Conservation (phyloP, 495 filamentous ascomycete species). For the Talaromyces liani region DNA sequence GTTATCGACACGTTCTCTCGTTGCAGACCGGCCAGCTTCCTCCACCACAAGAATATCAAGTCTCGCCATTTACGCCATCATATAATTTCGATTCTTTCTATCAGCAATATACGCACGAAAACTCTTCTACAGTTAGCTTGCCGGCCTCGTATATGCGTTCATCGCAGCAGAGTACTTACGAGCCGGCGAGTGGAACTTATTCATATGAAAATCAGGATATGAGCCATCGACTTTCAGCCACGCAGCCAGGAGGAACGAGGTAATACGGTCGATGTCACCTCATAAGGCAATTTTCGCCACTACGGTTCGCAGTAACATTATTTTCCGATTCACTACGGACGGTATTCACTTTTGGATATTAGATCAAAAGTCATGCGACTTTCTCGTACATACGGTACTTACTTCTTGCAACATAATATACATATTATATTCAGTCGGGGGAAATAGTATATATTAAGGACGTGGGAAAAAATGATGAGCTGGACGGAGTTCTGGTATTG, state of each 20-base stretch:
- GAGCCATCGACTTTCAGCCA: neutral
- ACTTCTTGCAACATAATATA: neutral
- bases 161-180: neutral
- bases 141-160: slow-evolving; percentile 10
- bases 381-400: neutral
- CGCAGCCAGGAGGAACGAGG: slow-evolving; percentile 3
- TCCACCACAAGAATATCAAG: slow-evolving; percentile 7
- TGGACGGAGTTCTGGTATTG: neutral
- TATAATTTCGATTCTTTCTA: slow-evolving; percentile 9
- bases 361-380: neutral
- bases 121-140: slow-evolving; percentile 6
- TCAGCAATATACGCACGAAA: slow-evolving; percentile 5
- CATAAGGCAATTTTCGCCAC: neutral
- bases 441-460: neutral
- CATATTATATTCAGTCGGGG: neutral
- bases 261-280: neutral
- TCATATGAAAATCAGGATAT: slow-evolving; percentile 4
- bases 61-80: slow-evolving; percentile 6
- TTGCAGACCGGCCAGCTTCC: slow-evolving; percentile 10
- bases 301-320: neutral
- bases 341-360: neutral
- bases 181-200: slow-evolving; percentile 1
- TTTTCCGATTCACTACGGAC: neutral
- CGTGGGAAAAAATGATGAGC: neutral
- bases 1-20: slow-evolving; percentile 5